These are phyloP conservation scores for Hamigera avellanea DNA, from an alignment of 495 filamentous ascomycete genomes.

Conservation along the genomic window DNA sequence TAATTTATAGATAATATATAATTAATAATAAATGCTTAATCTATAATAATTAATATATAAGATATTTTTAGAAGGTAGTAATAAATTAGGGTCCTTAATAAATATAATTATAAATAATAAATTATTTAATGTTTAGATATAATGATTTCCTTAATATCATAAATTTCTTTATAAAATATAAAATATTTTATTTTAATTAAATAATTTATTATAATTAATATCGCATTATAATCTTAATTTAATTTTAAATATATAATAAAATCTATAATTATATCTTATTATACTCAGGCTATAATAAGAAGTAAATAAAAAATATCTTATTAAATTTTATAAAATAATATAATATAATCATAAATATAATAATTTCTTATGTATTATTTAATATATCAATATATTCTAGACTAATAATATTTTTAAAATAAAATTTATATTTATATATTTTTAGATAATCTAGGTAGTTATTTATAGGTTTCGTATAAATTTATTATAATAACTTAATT, in stretches of 20 bases:
- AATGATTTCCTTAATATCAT: constrained; percentile 1
- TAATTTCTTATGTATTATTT: constrained; percentile 2
- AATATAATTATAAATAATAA: constrained; percentile 1
- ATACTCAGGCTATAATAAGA: constrained; percentile 4
- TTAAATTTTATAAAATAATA: not conserved
- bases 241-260: constrained; percentile 11
- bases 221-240: constrained; percentile 5
- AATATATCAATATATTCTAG: not conserved
- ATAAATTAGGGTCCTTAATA: constrained; percentile 6
- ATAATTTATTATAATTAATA: constrained; percentile 11
- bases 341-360: constrained; percentile 2
- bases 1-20: constrained; percentile 14
- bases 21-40: too few relatives aligned
- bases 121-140: not conserved
- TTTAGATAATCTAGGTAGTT: not conserved
- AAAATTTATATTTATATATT: not conserved
- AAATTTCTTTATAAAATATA: constrained; percentile 2
- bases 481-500: not conserved
- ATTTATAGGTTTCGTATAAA: not conserved
- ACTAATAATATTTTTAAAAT: not conserved
- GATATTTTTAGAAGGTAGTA: constrained; percentile 2
- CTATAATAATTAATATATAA: constrained; percentile 7
- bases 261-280: constrained; percentile 14
- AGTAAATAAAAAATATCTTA: constrained; percentile 9
- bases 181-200: constrained; percentile 10